These are phyloP conservation scores for Apostasia shenzhenica DNA, from an alignment of 106 monocot genomes.

Conservation along the genomic window DNA sequence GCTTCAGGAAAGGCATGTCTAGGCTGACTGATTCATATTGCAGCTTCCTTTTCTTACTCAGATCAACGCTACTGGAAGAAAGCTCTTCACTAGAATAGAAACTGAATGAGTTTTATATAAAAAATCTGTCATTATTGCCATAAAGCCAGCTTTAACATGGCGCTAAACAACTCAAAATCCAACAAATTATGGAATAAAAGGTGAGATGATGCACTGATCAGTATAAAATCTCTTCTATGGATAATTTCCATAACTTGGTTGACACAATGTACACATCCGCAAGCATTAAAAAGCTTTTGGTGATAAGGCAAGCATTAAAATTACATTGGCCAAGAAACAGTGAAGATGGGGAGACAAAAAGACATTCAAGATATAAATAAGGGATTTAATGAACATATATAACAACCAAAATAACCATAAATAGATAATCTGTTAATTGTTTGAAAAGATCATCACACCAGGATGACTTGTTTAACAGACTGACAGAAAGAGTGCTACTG, in stretches of 20 bases:
- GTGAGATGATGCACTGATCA: background rate
- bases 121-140: background rate
- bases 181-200: background rate
- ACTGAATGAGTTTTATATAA: background rate
- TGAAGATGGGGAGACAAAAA: no score
- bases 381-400: no score
- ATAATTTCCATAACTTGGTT: background rate
- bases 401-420: no score
- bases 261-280: no score
- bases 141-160: background rate
- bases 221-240: background rate
- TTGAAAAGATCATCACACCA: no score
- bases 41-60: constrained; percentile 16
- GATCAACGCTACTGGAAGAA: background rate
- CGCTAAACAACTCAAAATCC: background rate
- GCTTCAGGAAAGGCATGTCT: constrained; percentile 8
- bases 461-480: no score
- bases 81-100: background rate
- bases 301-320: no score
- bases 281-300: no score
- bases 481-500: no score
- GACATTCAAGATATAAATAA: no score
- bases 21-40: background rate
- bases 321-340: no score
- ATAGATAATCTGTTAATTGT: no score